phyloP scores from a whole-genome alignment of 495 filamentous ascomycete species.

The Aspergillus indologenus region DNA sequence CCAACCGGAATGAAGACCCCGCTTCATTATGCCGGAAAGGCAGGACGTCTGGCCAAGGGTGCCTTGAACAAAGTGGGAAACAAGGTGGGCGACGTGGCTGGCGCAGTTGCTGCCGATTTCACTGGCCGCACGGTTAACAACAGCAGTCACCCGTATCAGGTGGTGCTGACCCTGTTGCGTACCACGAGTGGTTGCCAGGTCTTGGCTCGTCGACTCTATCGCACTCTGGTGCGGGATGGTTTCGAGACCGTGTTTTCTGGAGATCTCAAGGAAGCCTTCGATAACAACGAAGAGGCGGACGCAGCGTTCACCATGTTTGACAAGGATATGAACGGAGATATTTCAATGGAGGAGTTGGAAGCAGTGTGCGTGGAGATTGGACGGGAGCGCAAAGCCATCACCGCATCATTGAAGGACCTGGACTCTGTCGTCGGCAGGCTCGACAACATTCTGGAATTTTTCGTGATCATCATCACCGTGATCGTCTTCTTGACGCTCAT shows the following conservation, averaged over 20 bases:
- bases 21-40: constrained; percentile 59
- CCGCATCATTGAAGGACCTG: constrained; percentile 88
- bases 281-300: constrained; percentile 83
- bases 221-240: constrained; percentile 75
- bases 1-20: constrained; percentile 69
- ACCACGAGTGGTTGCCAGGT: constrained; percentile 75
- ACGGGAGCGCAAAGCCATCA: constrained; percentile 91
- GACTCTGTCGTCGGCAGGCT: constrained; percentile 94
- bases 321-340: constrained; percentile 94
- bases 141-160: constrained; percentile 80
- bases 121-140: constrained; percentile 73
- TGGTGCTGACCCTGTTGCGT: constrained; percentile 69
- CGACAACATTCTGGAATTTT: constrained; percentile 81
- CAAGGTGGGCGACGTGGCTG: constrained; percentile 84
- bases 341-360: constrained; percentile 93
- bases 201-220: constrained; percentile 88
- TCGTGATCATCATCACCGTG: constrained; percentile 72
- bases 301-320: constrained; percentile 93
- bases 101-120: constrained; percentile 91
- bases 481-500: constrained; percentile 87
- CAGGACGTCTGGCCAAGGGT: constrained; percentile 66
- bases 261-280: constrained; percentile 77
- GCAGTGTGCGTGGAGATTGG: constrained; percentile 93
- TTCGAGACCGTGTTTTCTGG: constrained; percentile 71
- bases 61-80: constrained; percentile 75